These are phyloP conservation scores for Gossypium turneri DNA, from an alignment of 345 rosid genomes.

Conservation along the genomic window DNA sequence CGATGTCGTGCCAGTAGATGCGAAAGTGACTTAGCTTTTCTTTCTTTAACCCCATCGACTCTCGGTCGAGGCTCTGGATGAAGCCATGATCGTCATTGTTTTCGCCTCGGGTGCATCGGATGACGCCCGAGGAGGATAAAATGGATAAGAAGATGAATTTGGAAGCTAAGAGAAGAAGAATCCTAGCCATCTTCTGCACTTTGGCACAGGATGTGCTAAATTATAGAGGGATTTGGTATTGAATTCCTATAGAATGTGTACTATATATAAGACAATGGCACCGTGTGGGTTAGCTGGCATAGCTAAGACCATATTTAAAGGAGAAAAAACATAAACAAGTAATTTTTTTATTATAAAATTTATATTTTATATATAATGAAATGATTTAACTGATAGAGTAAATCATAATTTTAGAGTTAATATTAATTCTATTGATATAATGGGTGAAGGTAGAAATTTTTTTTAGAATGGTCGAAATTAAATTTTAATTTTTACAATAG, in stretches of 20 bases:
- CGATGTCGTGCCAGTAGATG: conserved; percentile 58
- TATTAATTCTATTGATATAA: too few species aligned
- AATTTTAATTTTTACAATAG: too few species aligned
- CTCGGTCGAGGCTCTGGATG: conserved; percentile 12
- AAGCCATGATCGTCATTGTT: not conserved
- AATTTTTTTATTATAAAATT: too few species aligned
- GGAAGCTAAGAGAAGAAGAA: not conserved
- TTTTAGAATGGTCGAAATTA: too few species aligned
- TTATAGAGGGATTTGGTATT: not conserved
- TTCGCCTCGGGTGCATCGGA: not conserved
- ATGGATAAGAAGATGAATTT: not conserved
- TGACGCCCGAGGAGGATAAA: not conserved
- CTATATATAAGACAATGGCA: not conserved
- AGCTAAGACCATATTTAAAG: not conserved
- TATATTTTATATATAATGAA: too few species aligned
- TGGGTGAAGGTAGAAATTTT: too few species aligned
- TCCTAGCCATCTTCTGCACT: conserved; percentile 1
- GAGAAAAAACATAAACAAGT: not conserved
- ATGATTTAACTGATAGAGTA: too few species aligned
- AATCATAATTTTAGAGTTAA: too few species aligned
- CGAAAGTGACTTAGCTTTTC: conserved; percentile 45
- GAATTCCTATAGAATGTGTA: not conserved
- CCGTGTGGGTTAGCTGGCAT: not conserved
- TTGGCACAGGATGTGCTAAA: not conserved
- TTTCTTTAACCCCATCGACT: conserved; percentile 18